Conservation (phyloP, 2,329 filamentous ascomycete genomes). For the Xylaria hypoxylon region DNA sequence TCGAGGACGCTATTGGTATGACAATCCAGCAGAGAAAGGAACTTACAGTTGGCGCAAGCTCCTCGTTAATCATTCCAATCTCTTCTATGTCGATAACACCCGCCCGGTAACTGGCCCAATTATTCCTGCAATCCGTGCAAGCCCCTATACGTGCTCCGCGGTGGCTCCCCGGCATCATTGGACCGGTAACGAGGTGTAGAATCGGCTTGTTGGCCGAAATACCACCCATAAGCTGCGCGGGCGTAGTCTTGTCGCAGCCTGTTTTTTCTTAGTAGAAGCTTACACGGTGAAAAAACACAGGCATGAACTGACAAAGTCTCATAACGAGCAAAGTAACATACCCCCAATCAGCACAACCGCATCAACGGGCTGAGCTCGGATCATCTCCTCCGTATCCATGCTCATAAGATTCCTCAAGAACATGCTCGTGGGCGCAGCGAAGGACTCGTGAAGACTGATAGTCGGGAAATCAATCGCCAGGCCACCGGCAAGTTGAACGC, state of each 20-base stretch:
- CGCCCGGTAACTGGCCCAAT: slow-evolving; percentile 77
- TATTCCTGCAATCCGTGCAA: slow-evolving; percentile 79
- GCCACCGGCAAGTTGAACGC: slow-evolving; percentile 74
- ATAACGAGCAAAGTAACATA: slow-evolving; percentile 46
- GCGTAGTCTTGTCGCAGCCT: slow-evolving; percentile 81
- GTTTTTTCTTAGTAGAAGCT: slow-evolving; percentile 12
- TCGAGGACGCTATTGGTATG: not conserved
- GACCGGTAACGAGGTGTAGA: slow-evolving; percentile 75
- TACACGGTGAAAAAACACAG: not conserved
- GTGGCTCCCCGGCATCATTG: slow-evolving; percentile 80
- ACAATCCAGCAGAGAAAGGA: not conserved
- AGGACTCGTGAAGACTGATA: slow-evolving; percentile 77
- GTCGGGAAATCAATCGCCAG: slow-evolving; percentile 79
- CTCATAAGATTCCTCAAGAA: slow-evolving; percentile 80
- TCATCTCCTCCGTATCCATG: slow-evolving; percentile 85
- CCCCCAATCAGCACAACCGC: slow-evolving; percentile 75
- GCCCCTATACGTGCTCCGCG: slow-evolving; percentile 74
- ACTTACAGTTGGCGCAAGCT: slow-evolving; percentile 75
- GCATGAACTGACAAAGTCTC: not conserved
- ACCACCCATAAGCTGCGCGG: slow-evolving; percentile 80
- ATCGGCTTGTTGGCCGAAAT: slow-evolving; percentile 80
- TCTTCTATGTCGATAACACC: slow-evolving; percentile 77
- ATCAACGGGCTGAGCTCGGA: slow-evolving; percentile 76
- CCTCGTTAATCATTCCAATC: slow-evolving; percentile 76
- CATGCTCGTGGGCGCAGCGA: slow-evolving; percentile 79